Percentiles rank a stretch among this genome's conserved stretches.
phyloP scores from a whole-genome alignment of 208 protist genomes.

The Leishmania aethiopica region DNA sequence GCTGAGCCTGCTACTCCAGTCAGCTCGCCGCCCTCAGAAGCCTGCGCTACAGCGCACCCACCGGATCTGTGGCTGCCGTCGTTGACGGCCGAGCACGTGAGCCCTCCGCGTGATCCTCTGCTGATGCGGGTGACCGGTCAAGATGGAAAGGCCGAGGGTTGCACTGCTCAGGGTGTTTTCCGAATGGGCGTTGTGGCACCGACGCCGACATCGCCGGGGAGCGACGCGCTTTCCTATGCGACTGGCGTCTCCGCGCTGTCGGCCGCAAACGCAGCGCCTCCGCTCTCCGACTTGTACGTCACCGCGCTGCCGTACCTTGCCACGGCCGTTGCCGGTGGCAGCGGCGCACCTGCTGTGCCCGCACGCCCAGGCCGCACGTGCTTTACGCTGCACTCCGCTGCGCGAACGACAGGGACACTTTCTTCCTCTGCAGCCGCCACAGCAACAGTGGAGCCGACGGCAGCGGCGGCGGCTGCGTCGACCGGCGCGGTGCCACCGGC shows the following conservation, averaged over 20 bases:
- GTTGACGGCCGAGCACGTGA: background rate
- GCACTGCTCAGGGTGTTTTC: background rate
- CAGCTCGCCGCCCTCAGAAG: background rate
- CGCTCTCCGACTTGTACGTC: background rate
- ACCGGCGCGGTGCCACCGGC: background rate
- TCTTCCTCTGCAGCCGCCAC: background rate
- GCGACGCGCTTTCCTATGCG: background rate
- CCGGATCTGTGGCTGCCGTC: background rate
- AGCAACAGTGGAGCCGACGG: background rate
- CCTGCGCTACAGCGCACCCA: background rate
- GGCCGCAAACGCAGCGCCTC: background rate
- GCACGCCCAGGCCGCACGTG: constrained; percentile 25
- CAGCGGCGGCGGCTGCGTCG: background rate
- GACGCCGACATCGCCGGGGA: background rate
- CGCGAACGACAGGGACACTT: background rate
- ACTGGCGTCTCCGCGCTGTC: background rate
- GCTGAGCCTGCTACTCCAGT: background rate
- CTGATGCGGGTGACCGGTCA: background rate
- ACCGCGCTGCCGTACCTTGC: background rate
- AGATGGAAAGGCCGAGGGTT: background rate
- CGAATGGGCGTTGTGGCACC: background rate
- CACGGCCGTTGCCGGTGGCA: background rate
- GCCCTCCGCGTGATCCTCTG: background rate
- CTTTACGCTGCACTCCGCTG: constrained; percentile 23
- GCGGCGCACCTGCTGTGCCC: background rate